phyloP scores from a whole-genome alignment of 148 eudicot genomes.

The Fagopyrum homotropicum region DNA sequence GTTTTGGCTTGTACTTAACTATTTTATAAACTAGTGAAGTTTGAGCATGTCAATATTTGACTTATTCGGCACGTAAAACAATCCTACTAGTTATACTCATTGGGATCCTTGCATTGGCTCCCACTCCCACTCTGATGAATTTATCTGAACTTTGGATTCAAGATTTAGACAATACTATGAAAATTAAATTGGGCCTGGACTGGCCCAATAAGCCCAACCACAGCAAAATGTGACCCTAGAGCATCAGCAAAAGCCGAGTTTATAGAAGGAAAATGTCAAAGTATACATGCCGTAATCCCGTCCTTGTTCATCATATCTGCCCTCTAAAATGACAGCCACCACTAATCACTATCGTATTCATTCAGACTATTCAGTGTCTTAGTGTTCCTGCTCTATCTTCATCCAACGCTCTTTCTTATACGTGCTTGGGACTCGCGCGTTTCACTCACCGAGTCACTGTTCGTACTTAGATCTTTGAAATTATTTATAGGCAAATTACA shows the following conservation, averaged over 20 bases:
- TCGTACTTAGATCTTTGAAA: neutral
- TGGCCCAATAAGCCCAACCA: neutral
- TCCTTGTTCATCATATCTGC: conserved; percentile 9
- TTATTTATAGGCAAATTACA: neutral
- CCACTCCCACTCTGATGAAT: no score
- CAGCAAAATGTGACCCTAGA: neutral
- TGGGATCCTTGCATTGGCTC: no score
- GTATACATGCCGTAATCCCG: neutral
- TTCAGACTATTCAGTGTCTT: neutral
- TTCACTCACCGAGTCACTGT: neutral
- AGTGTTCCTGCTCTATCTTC: neutral
- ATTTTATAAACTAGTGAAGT: no score
- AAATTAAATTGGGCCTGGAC: neutral
- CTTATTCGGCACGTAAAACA: no score
- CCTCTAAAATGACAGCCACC: conserved; percentile 3
- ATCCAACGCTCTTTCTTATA: neutral
- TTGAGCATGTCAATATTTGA: no score
- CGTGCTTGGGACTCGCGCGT: neutral
- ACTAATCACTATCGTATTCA: neutral
- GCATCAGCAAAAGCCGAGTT: neutral
- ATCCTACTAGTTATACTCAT: no score
- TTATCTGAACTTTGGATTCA: neutral
- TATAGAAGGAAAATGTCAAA: neutral
- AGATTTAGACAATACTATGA: neutral
- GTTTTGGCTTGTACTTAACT: no score